Evolutionary conservation across 2,329 filamentous ascomycete genomes (phyloP).

Genomic region (Colletotrichum siamense): DNA sequence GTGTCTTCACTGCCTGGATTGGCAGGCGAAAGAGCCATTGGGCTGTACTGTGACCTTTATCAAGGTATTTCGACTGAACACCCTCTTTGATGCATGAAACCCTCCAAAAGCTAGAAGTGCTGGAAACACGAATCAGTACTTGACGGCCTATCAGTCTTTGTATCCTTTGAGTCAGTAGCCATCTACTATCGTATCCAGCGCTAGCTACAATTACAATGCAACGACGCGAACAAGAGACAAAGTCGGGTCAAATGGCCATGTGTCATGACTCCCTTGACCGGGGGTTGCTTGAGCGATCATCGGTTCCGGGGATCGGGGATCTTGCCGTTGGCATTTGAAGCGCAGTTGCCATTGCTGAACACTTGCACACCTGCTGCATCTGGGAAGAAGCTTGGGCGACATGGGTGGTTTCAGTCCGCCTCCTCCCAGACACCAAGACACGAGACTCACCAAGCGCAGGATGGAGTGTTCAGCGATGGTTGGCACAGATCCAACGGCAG

Average conservation of each 20-base stretch:
- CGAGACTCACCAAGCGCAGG: background rate
- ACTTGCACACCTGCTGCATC: conserved; percentile 5
- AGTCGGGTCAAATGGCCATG: conserved; percentile 7
- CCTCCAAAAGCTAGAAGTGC: conserved; percentile 14
- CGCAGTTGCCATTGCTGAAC: background rate
- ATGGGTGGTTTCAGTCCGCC: conserved; percentile 13
- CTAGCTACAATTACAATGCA: background rate
- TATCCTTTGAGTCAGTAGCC: conserved; percentile 9
- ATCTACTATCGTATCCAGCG: background rate
- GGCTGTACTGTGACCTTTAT: background rate
- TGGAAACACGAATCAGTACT: conserved; percentile 16
- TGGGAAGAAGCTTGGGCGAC: conserved; percentile 10
- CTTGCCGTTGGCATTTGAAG: background rate
- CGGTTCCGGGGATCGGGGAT: background rate
- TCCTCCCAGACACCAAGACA: conserved; percentile 4
- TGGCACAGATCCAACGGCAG: background rate
- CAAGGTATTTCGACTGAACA: background rate
- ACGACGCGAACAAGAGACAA: background rate
- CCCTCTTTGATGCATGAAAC: conserved; percentile 20
- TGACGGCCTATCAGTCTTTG: background rate
- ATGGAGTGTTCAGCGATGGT: background rate
- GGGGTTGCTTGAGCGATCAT: conserved; percentile 12
- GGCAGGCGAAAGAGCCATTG: background rate
- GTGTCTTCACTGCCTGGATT: background rate
- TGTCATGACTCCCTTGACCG: conserved; percentile 16